Percentiles rank a stretch among this genome's conserved stretches.
phyloP scores from a whole-genome alignment of 768 basidiomycete species.

The Clitopilus passeckerianus region DNA sequence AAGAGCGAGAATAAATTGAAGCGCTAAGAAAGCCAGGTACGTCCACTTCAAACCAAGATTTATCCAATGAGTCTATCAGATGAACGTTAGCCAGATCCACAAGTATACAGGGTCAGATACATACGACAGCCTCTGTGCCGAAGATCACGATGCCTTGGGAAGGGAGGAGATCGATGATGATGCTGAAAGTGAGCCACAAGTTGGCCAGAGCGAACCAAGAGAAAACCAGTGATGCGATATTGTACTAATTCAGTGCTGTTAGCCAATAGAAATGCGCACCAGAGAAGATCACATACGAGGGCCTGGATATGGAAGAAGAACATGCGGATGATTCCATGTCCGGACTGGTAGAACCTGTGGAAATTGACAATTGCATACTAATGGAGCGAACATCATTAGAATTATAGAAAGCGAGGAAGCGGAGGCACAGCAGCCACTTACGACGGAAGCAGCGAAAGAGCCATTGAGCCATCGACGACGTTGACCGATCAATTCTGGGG shows the following conservation, averaged over 20 bases:
- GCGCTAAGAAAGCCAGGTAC: constrained; percentile 77
- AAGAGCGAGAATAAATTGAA: constrained; percentile 63
- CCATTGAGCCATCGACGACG: constrained; percentile 97
- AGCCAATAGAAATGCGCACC: neutral
- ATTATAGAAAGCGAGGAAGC: neutral
- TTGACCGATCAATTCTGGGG: constrained; percentile 89
- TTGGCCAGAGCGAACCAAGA: constrained; percentile 93
- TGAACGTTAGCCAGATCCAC: neutral
- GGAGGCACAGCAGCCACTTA: constrained; percentile 29
- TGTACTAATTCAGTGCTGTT: constrained; percentile 49
- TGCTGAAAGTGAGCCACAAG: constrained; percentile 92
- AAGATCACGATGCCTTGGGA: constrained; percentile 53
- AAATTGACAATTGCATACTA: constrained; percentile 94
- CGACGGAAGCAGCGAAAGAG: constrained; percentile 89
- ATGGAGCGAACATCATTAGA: constrained; percentile 2
- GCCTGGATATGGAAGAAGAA: constrained; percentile 96
- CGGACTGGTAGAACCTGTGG: constrained; percentile 80
- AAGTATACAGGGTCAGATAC: constrained; percentile 20
- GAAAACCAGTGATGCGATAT: constrained; percentile 79
- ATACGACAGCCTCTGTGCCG: constrained; percentile 63
- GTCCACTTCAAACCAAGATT: constrained; percentile 82
- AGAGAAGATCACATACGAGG: constrained; percentile 46
- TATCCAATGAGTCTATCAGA: constrained; percentile 77
- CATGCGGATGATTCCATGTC: constrained; percentile 88
- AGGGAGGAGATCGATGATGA: constrained; percentile 87